These are phyloP conservation scores for Stachybotrys echinatus DNA, from an alignment of 2,329 filamentous ascomycete species.

Conservation along the genomic window DNA sequence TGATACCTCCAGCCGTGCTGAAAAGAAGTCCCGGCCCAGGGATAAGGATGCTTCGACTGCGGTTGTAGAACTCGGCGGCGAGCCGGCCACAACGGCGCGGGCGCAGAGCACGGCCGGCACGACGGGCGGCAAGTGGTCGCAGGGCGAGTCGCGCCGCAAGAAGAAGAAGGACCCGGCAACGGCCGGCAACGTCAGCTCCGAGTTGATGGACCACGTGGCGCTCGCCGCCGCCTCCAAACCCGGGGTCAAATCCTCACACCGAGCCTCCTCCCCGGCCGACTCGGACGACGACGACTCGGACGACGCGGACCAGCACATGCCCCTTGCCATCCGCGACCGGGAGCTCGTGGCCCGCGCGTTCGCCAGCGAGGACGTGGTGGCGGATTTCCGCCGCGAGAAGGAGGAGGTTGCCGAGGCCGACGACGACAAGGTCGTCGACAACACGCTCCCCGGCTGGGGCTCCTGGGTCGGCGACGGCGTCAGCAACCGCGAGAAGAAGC, in stretches of 20 bases:
- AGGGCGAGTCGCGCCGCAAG: slow-evolving; percentile 7
- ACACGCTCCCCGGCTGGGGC: slow-evolving; percentile 91
- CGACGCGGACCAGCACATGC: slow-evolving; percentile 46
- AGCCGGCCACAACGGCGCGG: too few species aligned
- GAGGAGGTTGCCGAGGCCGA: slow-evolving; percentile 65
- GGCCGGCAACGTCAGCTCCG: slow-evolving; percentile 1
- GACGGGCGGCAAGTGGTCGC: background rate
- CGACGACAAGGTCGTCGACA: slow-evolving; percentile 76
- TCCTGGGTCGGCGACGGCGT: slow-evolving; percentile 84
- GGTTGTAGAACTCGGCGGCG: background rate
- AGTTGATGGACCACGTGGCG: background rate
- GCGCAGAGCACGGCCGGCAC: too few species aligned
- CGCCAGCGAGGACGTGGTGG: slow-evolving; percentile 79
- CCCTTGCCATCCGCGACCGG: slow-evolving; percentile 53
- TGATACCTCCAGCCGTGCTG: slow-evolving; percentile 18
- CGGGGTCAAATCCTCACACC: too few species aligned
- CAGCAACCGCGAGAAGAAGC: slow-evolving; percentile 61
- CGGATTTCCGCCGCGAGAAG: slow-evolving; percentile 80
- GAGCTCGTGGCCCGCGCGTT: slow-evolving; percentile 79
- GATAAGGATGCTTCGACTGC: background rate
- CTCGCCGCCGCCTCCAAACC: too few species aligned
- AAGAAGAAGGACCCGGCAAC: slow-evolving; percentile 23
- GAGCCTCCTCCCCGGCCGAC: too few species aligned
- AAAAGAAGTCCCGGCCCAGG: background rate
- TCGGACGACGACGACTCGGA: slow-evolving; percentile 31